Evolutionary conservation across 2,329 filamentous ascomycete species (phyloP).

Genomic region (Penicillium corylophilum): DNA sequence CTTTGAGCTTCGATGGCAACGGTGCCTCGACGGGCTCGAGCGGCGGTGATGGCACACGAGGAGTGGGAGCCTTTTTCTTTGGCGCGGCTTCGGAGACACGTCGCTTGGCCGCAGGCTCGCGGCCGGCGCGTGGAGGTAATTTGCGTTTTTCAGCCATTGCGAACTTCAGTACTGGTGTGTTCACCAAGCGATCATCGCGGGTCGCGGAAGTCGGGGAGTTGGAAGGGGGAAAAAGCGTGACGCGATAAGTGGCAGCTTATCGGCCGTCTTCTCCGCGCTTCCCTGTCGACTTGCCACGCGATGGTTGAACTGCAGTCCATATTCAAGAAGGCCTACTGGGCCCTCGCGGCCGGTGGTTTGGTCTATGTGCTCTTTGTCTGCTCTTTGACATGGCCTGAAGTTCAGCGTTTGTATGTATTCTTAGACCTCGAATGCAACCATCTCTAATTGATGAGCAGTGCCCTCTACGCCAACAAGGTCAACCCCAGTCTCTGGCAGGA

Average conservation of each 20-base stretch:
- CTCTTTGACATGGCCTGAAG: conserved; percentile 63
- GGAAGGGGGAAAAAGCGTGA: conserved; percentile 22
- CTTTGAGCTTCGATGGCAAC: conserved; percentile 54
- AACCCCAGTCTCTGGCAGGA: conserved; percentile 71
- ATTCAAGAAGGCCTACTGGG: conserved; percentile 55
- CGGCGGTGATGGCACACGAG: conserved; percentile 29
- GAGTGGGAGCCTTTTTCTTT: conserved; percentile 38
- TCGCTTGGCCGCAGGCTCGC: conserved; percentile 45
- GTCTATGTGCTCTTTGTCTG: conserved; percentile 68
- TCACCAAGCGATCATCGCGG: neutral
- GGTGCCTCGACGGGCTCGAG: conserved; percentile 37
- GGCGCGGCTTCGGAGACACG: conserved; percentile 41
- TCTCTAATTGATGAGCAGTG: conserved; percentile 50
- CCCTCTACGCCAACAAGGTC: conserved; percentile 79
- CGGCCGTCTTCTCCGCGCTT: conserved; percentile 10
- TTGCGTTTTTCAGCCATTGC: conserved; percentile 46
- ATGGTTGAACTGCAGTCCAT: conserved; percentile 46
- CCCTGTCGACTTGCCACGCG: conserved; percentile 6
- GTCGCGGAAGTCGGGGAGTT: conserved; percentile 10
- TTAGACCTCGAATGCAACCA: neutral
- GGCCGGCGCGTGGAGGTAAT: conserved; percentile 43
- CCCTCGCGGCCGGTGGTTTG: conserved; percentile 59
- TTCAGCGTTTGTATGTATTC: conserved; percentile 74
- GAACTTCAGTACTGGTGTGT: neutral
- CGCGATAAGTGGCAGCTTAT: conserved; percentile 17